phyloP scores from a whole-genome alignment of 2,329 filamentous ascomycete species.

The Ophiostoma pallidulum region DNA sequence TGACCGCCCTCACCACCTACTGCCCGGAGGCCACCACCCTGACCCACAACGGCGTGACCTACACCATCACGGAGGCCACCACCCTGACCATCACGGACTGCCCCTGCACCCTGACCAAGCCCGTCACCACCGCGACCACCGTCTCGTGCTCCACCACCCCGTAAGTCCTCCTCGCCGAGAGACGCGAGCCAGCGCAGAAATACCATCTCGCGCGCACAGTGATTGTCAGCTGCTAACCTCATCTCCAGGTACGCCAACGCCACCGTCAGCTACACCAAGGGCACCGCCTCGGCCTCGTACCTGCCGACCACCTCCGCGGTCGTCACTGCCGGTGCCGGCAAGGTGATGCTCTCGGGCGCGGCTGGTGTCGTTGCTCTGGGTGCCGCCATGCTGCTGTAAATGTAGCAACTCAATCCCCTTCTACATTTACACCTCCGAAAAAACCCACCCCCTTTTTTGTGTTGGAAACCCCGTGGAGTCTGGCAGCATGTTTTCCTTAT shows the following conservation, averaged over 20 bases:
- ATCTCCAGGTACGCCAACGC: conserved; percentile 31
- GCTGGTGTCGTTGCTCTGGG: conserved; percentile 52
- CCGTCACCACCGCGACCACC: conserved; percentile 42
- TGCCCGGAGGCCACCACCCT: conserved; percentile 59
- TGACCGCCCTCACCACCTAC: conserved; percentile 60
- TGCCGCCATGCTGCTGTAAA: conserved; percentile 51
- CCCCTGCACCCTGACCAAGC: conserved; percentile 55
- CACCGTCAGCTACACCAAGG: conserved; percentile 27
- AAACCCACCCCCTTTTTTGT: conserved; percentile 4
- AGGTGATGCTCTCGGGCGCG: conserved; percentile 48
- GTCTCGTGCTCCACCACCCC: conserved; percentile 45
- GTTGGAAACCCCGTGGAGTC: conserved; percentile 10
- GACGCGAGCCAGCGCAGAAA: too few relatives aligned
- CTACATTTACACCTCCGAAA: too few relatives aligned
- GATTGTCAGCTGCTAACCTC: too few relatives aligned
- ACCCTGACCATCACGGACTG: conserved; percentile 57
- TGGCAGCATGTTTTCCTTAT: too few relatives aligned
- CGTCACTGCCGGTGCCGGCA: conserved; percentile 47
- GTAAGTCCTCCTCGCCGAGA: conserved; percentile 27
- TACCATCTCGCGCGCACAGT: too few relatives aligned
- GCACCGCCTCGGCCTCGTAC: conserved; percentile 25
- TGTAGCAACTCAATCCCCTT: too few relatives aligned
- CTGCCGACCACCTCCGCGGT: conserved; percentile 33
- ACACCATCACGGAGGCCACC: conserved; percentile 59
- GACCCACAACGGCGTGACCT: conserved; percentile 55